Base-by-base conservation (phyloP, 2,329 filamentous ascomycete genomes). In the Fusarium hostae region DNA sequence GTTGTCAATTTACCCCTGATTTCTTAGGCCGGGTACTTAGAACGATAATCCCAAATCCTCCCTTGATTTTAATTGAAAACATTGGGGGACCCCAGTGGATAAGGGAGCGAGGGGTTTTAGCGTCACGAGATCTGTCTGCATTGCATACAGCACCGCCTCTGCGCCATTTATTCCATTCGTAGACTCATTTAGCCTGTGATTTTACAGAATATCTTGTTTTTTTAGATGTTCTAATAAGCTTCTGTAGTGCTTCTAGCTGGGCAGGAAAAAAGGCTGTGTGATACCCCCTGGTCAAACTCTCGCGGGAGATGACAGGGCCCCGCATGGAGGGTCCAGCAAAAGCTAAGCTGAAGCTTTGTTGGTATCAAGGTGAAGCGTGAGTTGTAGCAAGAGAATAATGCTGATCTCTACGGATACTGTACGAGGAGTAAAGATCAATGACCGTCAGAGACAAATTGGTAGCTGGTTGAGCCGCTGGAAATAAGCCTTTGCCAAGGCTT, bases 31-130 rank as follows among this genome's bases (percentile, higher is more conserved):
- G 40, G 62, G 62, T 48, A 65, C 62, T 24, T 65, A 24, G 41
- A 37, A 37, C 22, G 43, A 66, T 66, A 66, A 66, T 66, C 45
- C 51, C 52, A 51, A 32, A 34, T 26, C 51, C 22, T 34, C 28
- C 40, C 50, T 52, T 40, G 58, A 65, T 65, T 62, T 71, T 68
- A 59, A 70, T 70, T 71, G 69, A 71, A 66, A 72, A 71, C 69
- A 72, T 72, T 66, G 69, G 69, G 59, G 64, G 68, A 28, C 69
- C 69, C 40, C 63, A 54, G 68, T 71, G 58, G 51, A 61, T 63
- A 50, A 34, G 47, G n/a, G 34, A 44, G 35, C 57, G 59, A 59
- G 68, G 48, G 35, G 56, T 68, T 20, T 63, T 72, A 72, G 69
- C 65, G 55, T 61, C 47, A 34, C 37, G 35, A 43, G 35, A 59